A percentile compares a stretch with the other conserved stretches of the same genome.
Conservation (phyloP, 352 stramenopile genomes). For the Phytophthora megakarya region DNA sequence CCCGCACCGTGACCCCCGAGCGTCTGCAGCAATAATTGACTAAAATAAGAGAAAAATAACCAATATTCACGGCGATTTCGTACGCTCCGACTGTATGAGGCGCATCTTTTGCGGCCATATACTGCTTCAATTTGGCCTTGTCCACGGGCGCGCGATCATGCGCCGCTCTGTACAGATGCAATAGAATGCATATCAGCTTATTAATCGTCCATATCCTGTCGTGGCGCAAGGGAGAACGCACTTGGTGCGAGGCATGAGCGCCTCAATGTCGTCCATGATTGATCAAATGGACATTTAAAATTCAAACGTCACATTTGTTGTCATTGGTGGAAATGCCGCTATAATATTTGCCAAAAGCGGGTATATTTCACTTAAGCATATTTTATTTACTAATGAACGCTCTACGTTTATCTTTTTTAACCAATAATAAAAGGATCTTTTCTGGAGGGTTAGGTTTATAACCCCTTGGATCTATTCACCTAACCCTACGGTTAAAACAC, state of each 20-base stretch:
- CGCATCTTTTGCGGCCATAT: constrained; percentile 58
- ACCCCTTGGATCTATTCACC: too few relatives aligned
- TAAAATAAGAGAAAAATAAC: constrained; percentile 3
- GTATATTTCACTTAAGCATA: too few relatives aligned
- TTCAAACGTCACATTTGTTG: constrained; percentile 6
- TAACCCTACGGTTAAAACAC: too few relatives aligned
- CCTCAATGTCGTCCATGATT: constrained; percentile 59
- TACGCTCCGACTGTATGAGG: constrained; percentile 33
- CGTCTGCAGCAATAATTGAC: constrained; percentile 35
- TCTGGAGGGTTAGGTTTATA: too few relatives aligned
- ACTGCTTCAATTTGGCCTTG: constrained; percentile 56
- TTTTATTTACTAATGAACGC: too few relatives aligned
- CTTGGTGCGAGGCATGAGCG: constrained; percentile 78
- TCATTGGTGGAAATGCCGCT: constrained; percentile 23
- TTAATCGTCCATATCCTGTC: not conserved
- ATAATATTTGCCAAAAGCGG: too few relatives aligned
- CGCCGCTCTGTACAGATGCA: constrained; percentile 34
- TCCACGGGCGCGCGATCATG: constrained; percentile 57
- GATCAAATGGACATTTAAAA: constrained; percentile 19
- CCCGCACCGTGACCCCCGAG: constrained; percentile 60
- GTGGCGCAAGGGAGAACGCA: constrained; percentile 25
- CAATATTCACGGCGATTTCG: constrained; percentile 1
- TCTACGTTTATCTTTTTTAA: too few relatives aligned
- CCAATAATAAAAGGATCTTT: too few relatives aligned
- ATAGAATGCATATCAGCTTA: not conserved